Conservation (phyloP, 441 rosid genomes). For the Populus trichocarpa region DNA sequence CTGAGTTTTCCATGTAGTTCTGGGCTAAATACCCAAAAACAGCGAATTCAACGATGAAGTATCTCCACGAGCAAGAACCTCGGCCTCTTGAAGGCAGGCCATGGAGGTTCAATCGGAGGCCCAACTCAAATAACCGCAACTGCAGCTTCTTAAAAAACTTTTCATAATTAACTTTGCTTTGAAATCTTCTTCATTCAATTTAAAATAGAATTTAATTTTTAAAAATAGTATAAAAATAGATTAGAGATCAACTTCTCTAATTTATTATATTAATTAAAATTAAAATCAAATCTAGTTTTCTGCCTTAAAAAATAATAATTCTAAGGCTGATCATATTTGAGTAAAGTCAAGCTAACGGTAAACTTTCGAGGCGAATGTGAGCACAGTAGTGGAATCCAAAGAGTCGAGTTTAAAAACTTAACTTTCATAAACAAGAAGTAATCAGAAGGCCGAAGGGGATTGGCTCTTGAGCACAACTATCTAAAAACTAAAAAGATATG, state of each 20-base stretch:
- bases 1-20: neutral
- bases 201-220: no score
- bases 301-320: no score
- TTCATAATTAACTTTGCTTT: neutral
- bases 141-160: neutral
- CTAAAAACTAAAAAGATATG: neutral
- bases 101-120: neutral
- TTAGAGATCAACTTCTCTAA: no score
- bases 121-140: neutral
- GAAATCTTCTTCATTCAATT: no score
- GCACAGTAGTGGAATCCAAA: neutral
- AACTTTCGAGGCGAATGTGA: neutral
- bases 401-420: neutral
- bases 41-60: neutral
- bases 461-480: neutral
- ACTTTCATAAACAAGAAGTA: neutral
- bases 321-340: no score
- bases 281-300: no score
- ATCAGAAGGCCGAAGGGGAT: no score
- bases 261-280: no score
- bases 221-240: no score
- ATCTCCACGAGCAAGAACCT: neutral
- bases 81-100: neutral
- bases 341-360: no score
- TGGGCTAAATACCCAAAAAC: neutral